A percentile compares a stretch with the other conserved stretches of the same genome.
Conservation (phyloP, 805 yeast genomes). For the Saccharomyces jurei region DNA sequence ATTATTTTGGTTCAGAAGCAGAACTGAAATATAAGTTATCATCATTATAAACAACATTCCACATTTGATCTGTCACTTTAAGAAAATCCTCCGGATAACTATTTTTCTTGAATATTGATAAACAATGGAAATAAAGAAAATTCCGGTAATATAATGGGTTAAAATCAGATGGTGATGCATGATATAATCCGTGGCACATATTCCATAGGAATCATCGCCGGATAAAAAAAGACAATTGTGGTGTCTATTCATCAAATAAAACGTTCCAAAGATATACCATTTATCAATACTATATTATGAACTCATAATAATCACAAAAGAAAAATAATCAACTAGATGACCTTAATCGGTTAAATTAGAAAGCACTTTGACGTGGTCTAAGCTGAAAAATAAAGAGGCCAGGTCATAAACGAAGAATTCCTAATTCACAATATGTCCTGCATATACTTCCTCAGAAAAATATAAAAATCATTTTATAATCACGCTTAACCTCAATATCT, state of each 20-base stretch:
- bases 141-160: conserved; percentile 1
- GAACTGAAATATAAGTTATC: conserved; percentile 61
- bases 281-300: conserved; percentile 23
- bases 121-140: not conserved
- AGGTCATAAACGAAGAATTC: conserved; percentile 74
- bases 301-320: conserved; percentile 17
- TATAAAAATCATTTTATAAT: conserved; percentile 30
- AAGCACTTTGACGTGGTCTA: not conserved
- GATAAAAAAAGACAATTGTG: conserved; percentile 31
- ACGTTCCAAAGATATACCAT: not conserved
- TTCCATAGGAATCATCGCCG: conserved; percentile 34
- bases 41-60: conserved; percentile 17
- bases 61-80: not conserved
- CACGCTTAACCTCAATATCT: conserved; percentile 7
- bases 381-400: conserved; percentile 8
- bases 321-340: not conserved
- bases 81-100: conserved; percentile 44
- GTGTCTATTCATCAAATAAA: conserved; percentile 33
- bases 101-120: not conserved
- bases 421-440: conserved; percentile 58
- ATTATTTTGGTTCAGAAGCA: conserved; percentile 77
- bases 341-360: not conserved
- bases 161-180: conserved; percentile 96
- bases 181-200: conserved; percentile 77
- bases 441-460: conserved; percentile 66